A percentile compares a stretch with the other conserved stretches of the same genome.
phyloP scores from a whole-genome alignment of 2,329 filamentous ascomycete species.

The Grosmannia serpens region DNA sequence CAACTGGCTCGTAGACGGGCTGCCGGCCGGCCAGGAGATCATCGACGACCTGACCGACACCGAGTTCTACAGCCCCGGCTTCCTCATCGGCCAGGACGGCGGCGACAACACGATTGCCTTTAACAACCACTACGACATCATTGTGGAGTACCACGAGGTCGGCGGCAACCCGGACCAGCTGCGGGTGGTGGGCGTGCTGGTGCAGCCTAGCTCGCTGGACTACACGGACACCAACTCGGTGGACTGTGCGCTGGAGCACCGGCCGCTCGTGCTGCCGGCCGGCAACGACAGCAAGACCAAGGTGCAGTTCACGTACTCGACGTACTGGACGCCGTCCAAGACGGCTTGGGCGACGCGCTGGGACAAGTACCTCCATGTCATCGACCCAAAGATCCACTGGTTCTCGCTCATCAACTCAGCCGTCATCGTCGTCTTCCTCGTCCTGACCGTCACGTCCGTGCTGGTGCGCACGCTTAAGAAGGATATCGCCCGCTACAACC shows the following conservation, averaged over 20 bases:
- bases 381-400: constrained; percentile 97
- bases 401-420: constrained; percentile 95
- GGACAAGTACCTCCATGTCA: constrained; percentile 98
- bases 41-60: constrained; percentile 64
- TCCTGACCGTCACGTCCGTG: constrained; percentile 87
- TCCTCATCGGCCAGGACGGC: constrained; percentile 57
- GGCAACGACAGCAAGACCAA: constrained; percentile 42
- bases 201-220: constrained; percentile 65
- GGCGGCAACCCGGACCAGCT: constrained; percentile 54
- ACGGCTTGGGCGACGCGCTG: constrained; percentile 94
- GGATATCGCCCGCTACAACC: constrained; percentile 94
- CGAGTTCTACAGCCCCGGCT: constrained; percentile 84
- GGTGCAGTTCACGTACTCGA: constrained; percentile 84
- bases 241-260: constrained; percentile 50
- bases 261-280: constrained; percentile 51
- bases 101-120: constrained; percentile 43
- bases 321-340: constrained; percentile 72
- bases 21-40: constrained; percentile 80
- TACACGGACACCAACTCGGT: constrained; percentile 43
- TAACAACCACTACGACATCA: constrained; percentile 94
- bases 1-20: constrained; percentile 91
- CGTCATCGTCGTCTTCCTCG: constrained; percentile 84
- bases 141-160: constrained; percentile 83
- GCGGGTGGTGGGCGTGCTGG: constrained; percentile 83
- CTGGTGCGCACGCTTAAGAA: constrained; percentile 79